Evolutionary conservation across 345 rosid genomes (phyloP).

Genomic region (Eucalyptus leucophloia): DNA sequence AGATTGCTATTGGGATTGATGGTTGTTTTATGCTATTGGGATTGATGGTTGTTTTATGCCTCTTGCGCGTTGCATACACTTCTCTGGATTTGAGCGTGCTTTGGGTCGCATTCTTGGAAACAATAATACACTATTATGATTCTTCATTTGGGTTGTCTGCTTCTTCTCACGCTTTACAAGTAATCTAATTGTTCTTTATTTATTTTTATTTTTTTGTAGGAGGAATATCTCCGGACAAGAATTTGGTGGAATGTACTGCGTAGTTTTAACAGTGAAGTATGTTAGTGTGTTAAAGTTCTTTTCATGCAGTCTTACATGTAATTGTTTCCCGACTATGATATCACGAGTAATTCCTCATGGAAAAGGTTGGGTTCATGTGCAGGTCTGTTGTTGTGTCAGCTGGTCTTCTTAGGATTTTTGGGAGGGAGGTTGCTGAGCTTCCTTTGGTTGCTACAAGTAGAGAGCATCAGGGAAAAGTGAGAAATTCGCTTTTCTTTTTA

Average conservation of each 20-base stretch:
- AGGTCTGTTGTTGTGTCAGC: constrained; percentile 92
- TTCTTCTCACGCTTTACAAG: background rate
- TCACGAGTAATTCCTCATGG: background rate
- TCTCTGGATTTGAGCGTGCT: background rate
- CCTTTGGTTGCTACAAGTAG: constrained; percentile 91
- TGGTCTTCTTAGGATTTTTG: constrained; percentile 87
- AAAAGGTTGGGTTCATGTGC: background rate
- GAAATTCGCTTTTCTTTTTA: background rate
- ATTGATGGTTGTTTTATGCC: background rate
- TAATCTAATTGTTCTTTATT: background rate
- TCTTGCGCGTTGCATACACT: background rate
- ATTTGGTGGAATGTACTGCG: constrained; percentile 84
- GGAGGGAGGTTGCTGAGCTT: constrained; percentile 90
- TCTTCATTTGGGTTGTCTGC: background rate
- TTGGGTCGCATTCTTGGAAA: background rate
- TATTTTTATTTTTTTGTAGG: constrained; percentile 25
- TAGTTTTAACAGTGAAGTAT: constrained; percentile 72
- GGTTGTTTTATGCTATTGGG: background rate
- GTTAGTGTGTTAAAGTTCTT: background rate
- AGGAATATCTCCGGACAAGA: constrained; percentile 98
- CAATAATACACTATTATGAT: background rate
- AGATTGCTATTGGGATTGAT: background rate
- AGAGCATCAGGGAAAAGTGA: constrained; percentile 91
- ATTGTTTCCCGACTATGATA: background rate
- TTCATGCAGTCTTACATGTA: background rate